Conservation (phyloP, 768 basidiomycete genomes). For the Trametes punicea region DNA sequence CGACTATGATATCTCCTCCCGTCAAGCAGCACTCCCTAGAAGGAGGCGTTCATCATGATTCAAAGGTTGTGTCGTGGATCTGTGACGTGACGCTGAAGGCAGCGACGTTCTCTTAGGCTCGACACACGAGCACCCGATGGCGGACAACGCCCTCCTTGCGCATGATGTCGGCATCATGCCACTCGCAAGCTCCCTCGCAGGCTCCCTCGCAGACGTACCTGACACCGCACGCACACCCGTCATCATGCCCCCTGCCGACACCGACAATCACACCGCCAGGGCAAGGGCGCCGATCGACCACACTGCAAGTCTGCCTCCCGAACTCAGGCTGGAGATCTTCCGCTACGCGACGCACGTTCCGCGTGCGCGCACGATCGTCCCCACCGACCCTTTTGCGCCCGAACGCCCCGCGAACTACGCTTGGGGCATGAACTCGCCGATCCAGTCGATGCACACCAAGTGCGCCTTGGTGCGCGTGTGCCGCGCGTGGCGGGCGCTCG, state of each 20-base stretch:
- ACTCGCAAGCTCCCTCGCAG: neutral
- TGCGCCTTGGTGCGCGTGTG: conserved; percentile 47
- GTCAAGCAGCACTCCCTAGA: neutral
- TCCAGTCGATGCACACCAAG: conserved; percentile 47
- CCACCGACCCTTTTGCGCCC: conserved; percentile 44
- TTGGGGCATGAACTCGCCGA: conserved; percentile 46
- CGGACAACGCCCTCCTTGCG: neutral
- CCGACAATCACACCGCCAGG: neutral
- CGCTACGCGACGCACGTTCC: conserved; percentile 51
- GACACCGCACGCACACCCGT: neutral
- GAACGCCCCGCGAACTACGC: conserved; percentile 41
- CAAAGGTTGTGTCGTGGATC: neutral
- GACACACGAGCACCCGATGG: conserved; percentile 2
- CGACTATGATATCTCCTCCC: neutral
- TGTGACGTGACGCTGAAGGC: neutral
- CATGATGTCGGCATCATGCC: conserved; percentile 1
- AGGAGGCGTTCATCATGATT: neutral
- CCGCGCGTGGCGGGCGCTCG: conserved; percentile 43
- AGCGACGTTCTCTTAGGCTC: neutral
- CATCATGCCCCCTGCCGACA: neutral
- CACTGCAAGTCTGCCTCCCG: conserved; percentile 31
- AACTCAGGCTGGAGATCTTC: conserved; percentile 57
- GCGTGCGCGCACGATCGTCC: conserved; percentile 40
- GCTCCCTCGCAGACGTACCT: neutral
- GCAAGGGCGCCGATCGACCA: conserved; percentile 4